Base-by-base conservation (phyloP, 257 asterid genomes). In the Solanum appendiculatum region DNA sequence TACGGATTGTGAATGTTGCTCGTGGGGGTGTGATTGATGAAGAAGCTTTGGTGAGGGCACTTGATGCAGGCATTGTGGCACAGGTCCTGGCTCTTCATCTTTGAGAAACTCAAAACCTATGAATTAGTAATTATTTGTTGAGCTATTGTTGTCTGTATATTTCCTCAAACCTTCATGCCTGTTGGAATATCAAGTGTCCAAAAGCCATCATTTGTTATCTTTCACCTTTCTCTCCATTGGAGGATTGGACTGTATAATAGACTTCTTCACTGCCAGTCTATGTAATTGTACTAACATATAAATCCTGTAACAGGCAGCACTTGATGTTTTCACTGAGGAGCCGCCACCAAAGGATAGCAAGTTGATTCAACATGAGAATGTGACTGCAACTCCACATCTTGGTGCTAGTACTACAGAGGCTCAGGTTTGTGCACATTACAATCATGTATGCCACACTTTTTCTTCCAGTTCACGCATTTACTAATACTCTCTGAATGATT, bases 21-120 rank as follows among this genome's bases (percentile, higher is more conserved):
- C 99, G 99, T 87, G 98, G 99, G 13, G 98, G 98, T 42, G 98
- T 96, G 85, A 96, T 96, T 89, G 99, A 96, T 88, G 99, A 96
- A 92, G 99, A 95, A 29, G 99, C 99, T 51, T 87, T 95, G 84
- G 93, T 96, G 86, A 94, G 82, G 90, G 99, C 99, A 75, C 92
- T 96, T 86, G 98, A 96, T 92, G 89, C 97, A 34, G 98, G 98
- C 90, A 94, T 93, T 63, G 98, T 95, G 39, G 98, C 99, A 48
- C 98, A 96, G 99, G 99, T 95, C 84, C 82, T 63, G 82, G 20
- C 73, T 89, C 70, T 12, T 83, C 48, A 54, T 86, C 44, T 44
- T 39, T 86, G 82, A 16, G 42, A 48, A 12, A 33, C 9, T 33
- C 63, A 31, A 40, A 44, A 80, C 39, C 51, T 80, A 80, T 80